Evolutionary conservation across 192 early-diverging fungal species (phyloP).

Genomic region (Dissophora globulifera): DNA sequence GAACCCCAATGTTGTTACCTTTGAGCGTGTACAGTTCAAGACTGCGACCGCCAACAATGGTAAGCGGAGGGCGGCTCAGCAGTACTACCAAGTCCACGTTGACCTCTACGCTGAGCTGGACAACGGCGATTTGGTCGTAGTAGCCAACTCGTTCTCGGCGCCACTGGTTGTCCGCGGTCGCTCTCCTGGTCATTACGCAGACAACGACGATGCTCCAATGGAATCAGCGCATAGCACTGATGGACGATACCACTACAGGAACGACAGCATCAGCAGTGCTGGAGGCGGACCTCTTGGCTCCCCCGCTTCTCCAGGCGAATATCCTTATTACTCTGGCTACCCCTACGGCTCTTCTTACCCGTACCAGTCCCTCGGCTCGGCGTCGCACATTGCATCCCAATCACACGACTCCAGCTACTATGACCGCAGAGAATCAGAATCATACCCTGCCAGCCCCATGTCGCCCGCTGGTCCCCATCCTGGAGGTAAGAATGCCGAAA

Average conservation of each 20-base stretch:
- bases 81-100: constrained; percentile 88
- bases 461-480: constrained; percentile 23
- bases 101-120: constrained; percentile 81
- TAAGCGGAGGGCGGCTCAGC: constrained; percentile 92
- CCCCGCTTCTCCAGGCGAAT: constrained; percentile 23
- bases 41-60: constrained; percentile 96
- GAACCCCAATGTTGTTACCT: constrained; percentile 72
- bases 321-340: constrained; percentile 35
- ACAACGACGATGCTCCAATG: constrained; percentile 56
- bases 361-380: constrained; percentile 41
- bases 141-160: constrained; percentile 80
- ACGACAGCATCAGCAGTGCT: constrained; percentile 44
- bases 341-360: constrained; percentile 38
- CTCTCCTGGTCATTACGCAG: constrained; percentile 93
- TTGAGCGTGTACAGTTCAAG: constrained; percentile 97
- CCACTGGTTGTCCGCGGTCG: constrained; percentile 93
- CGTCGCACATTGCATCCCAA: constrained; percentile 45
- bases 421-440: constrained; percentile 30
- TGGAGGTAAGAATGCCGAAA: constrained; percentile 19
- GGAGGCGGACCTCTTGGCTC: constrained; percentile 26
- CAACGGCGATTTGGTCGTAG: constrained; percentile 62
- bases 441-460: constrained; percentile 42
- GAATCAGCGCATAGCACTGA: constrained; percentile 9
- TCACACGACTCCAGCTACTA: constrained; percentile 24
- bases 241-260: constrained; percentile 28